Base-by-base conservation (phyloP, 805 yeast genomes). In the Yarrowia osloensis region DNA sequence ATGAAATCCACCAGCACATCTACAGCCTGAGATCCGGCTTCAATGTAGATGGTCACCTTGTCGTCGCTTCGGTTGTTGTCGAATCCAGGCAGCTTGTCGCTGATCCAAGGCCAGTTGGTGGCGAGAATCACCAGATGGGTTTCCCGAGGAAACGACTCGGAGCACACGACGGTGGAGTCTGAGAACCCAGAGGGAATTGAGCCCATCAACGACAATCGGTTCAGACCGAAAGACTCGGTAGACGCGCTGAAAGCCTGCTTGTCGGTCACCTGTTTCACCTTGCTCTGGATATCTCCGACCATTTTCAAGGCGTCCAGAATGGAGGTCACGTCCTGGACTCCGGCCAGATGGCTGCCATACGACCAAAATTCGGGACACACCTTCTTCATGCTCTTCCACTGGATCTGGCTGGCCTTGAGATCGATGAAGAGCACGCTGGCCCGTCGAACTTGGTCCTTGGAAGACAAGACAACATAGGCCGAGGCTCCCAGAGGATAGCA, bases 341-440 rank as follows among this genome's bases (percentile, higher is more conserved):
- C 49, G n/a, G 49, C 63, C 2, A 57, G 39, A 7, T 57, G 63
- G 28, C 42, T 37, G 19, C 63, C 63, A 15, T 57, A 57, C 15
- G 47, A 22, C 63, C 63, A 57, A 35, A 57, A 57, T 11, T 57
- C 63, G 17, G 63, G 63, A 26, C 63, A 57, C 13, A 40, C 63
- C 26, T 24, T 28, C 49, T 57, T 57, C 63, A 57, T 57, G 28
- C 63, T 57, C 39, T 39, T 39, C 63, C 63, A 54, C 17, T 54
- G 63, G 8, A 54, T 26, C 31, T 54, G 35, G 12, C 46, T 37
- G 17, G 62, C 13, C 15, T 54, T 57, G 21, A 40, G 49, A 13
- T 57, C 46, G n/a, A 54, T 37, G 12, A 37, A 40, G 4, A 57
- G 49, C 49, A 57, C 63, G 17, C 63, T 57, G 2, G 63, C 63